Evolutionary conservation across 495 filamentous ascomycete genomes (phyloP), one percentile per base, ranked within the genome.

Genomic region (Penicillium pancosmium): DNA sequence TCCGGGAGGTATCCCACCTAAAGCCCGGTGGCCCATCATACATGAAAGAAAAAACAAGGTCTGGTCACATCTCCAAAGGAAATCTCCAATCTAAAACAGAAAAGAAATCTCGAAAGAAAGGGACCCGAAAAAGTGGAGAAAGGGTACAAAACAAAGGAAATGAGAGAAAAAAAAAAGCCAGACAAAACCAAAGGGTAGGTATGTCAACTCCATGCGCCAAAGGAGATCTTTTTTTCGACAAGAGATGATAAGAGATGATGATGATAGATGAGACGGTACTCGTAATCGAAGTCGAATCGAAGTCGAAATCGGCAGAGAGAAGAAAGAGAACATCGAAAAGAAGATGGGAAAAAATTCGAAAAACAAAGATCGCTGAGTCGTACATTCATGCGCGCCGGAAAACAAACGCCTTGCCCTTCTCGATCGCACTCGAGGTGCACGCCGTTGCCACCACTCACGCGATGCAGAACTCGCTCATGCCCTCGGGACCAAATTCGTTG

Each of bases 401-500:
- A 48, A 12, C 46, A 25, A 48, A 44, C 41, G 41, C 41, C 41
- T 19, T 44, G 13, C 41, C 41, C 41, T 40, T 40, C 11, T n/a
- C 36, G 11, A 1, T 23, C 10, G 11, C 36, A 40, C 36, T 15
- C 36, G 4, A 13, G 11, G 27, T 31, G 27, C 27, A 31, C 8
- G 27, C 27, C 6, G 5, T 2, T 0, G 27, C 27, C 27, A 4
- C 27, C 5, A 4, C 27, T 31, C 27, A 31, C 1, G 8, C 27
- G 27, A 31, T 7, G 27, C 27, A 31, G 27, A 31, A 31, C 1
- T 31, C 27, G 27, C 6, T 1, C 27, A 92, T 89, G 12, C 84
- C 87, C 5, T 77, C 78, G 0, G 90, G 90, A 2, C 90, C 90
- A 36, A 84, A 78, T 67, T 92, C 89, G 70, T 93, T 93, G 71